Conservation (phyloP, 2,329 filamentous ascomycete genomes). For the Camillea tinctor region DNA sequence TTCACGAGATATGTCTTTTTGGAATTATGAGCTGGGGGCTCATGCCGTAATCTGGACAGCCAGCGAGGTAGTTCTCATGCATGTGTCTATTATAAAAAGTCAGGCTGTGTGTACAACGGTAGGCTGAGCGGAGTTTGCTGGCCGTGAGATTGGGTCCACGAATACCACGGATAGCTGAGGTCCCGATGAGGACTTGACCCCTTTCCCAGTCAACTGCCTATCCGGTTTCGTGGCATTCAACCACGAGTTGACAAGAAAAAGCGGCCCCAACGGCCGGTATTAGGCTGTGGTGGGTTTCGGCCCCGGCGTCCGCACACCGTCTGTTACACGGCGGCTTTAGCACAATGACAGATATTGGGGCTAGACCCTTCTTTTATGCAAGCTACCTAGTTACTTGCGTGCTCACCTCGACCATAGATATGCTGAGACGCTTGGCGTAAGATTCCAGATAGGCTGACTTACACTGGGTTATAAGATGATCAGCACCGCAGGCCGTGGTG, state of each 20-base stretch:
- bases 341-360: constrained; percentile 4
- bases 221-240: not conserved
- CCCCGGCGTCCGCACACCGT: not conserved
- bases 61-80: not conserved
- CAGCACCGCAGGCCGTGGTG: not conserved
- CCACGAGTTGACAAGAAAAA: not conserved
- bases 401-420: not conserved
- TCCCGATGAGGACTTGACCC: not conserved
- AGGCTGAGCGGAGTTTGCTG: not conserved
- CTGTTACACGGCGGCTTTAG: not conserved
- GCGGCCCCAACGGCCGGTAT: not conserved
- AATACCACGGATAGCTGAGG: not conserved
- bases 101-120: not conserved
- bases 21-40: not conserved
- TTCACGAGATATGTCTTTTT: not conserved
- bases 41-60: not conserved
- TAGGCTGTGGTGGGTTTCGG: not conserved
- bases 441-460: not conserved
- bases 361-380: constrained; percentile 14
- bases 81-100: not conserved
- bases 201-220: not conserved
- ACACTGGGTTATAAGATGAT: not conserved
- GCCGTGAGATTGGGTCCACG: not conserved
- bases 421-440: not conserved
- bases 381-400: constrained; percentile 8